A percentile compares a stretch with the other conserved stretches of the same genome.
Conservation (phyloP, 192 early-diverging fungal genomes). For the Phlyctochytrium bullatum region DNA sequence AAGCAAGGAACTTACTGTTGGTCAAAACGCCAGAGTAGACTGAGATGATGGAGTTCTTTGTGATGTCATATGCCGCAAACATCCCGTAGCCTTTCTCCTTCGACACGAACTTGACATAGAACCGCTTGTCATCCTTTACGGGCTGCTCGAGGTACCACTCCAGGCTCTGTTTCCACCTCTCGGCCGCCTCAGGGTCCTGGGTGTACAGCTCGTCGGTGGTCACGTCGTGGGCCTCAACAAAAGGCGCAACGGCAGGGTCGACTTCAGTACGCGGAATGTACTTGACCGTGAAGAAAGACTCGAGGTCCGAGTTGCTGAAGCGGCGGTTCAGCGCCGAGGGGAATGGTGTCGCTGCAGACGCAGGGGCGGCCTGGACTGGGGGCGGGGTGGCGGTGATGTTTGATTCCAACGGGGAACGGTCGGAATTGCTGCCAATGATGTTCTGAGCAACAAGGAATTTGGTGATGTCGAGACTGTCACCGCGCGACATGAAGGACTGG, state of each 20-base stretch:
- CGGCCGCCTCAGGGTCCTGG: conserved; percentile 3
- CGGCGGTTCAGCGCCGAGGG: too few species aligned
- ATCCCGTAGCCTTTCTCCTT: conserved; percentile 24
- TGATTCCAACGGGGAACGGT: too few species aligned
- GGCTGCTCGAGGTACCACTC: conserved; percentile 17
- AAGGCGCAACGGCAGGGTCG: conserved; percentile 4
- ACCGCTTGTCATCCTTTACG: conserved; percentile 11
- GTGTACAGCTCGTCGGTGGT: conserved; percentile 9
- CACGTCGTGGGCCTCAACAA: conserved; percentile 20
- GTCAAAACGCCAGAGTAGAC: conserved; percentile 20
- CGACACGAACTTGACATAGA: conserved; percentile 26
- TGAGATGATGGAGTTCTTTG: background rate
- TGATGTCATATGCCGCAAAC: conserved; percentile 14
- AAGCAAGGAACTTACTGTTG: conserved; percentile 10
- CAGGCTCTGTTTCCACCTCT: conserved; percentile 14
- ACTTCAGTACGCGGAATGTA: background rate
- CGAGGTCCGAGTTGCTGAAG: conserved; percentile 15
- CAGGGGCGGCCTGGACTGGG: too few species aligned
- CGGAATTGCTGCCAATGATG: too few species aligned
- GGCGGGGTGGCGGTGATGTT: too few species aligned
- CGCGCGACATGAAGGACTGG: too few species aligned
- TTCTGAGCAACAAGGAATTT: too few species aligned
- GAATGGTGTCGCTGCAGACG: too few species aligned
- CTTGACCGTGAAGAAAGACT: conserved; percentile 10
- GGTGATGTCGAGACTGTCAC: too few species aligned